Conservation (phyloP, 257 asterid species). For the Solanum virginianum region DNA sequence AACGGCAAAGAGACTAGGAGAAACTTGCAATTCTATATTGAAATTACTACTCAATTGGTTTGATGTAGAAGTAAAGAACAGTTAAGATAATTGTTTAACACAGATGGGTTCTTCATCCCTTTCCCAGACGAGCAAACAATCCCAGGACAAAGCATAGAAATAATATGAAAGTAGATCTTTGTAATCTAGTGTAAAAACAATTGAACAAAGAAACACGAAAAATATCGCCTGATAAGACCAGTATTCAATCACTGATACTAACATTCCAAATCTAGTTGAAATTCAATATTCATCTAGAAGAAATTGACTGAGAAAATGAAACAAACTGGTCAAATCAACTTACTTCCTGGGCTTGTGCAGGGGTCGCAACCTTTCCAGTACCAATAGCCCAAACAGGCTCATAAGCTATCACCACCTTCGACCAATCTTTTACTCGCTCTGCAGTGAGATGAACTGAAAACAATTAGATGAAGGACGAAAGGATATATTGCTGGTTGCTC, state of each 20-base stretch:
- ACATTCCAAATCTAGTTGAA: neutral
- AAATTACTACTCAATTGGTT: neutral
- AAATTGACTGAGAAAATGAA: neutral
- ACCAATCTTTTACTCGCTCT: constrained; percentile 68
- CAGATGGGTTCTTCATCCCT: neutral
- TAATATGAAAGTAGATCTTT: neutral
- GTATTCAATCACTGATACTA: neutral
- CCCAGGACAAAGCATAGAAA: neutral
- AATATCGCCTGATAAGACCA: neutral
- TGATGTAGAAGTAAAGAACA: neutral
- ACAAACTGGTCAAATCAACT: constrained; percentile 8
- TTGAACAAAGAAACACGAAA: neutral
- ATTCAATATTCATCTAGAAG: neutral
- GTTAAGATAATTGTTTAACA: neutral
- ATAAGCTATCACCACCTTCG: constrained; percentile 80
- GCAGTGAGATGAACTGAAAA: constrained; percentile 9
- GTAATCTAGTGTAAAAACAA: neutral
- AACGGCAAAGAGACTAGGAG: neutral
- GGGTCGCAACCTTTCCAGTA: constrained; percentile 92
- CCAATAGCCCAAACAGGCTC: constrained; percentile 99
- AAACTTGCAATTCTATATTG: neutral
- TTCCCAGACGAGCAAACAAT: neutral
- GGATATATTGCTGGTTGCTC: neutral
- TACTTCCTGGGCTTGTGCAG: constrained; percentile 99
- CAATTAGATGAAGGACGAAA: neutral